These are phyloP conservation scores for Alternaria tenuissima DNA, from an alignment of 2,329 filamentous ascomycete genomes.

Conservation along the genomic window DNA sequence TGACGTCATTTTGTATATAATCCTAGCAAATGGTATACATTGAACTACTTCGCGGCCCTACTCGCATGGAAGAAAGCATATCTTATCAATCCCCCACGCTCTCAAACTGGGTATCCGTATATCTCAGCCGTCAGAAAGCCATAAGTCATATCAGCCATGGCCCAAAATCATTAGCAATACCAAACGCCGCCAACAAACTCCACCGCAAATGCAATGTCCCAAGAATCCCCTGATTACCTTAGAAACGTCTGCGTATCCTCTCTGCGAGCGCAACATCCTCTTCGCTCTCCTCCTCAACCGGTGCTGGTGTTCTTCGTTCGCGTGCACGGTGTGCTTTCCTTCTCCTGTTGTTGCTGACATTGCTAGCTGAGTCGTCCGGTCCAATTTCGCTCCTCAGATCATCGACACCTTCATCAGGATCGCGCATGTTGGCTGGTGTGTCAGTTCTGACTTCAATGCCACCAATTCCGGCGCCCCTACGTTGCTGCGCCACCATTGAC, in stretches of 20 bases:
- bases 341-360: conserved; percentile 76
- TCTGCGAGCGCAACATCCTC: conserved; percentile 37
- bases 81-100: conserved; percentile 10
- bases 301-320: conserved; percentile 75
- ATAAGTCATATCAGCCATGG: conserved; percentile 25
- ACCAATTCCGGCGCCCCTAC: conserved; percentile 57
- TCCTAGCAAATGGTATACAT: conserved; percentile 11
- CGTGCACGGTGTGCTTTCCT: conserved; percentile 72
- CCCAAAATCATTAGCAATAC: conserved; percentile 6
- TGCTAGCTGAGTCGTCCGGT: conserved; percentile 82
- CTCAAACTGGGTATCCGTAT: conserved; percentile 38
- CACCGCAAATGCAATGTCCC: conserved; percentile 11
- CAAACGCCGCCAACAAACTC: conserved; percentile 16
- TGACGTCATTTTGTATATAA: conserved; percentile 8
- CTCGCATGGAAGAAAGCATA: conserved; percentile 4
- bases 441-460: conserved; percentile 56
- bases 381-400: conserved; percentile 63
- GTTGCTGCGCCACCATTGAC: conserved; percentile 67
- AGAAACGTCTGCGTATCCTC: conserved; percentile 39
- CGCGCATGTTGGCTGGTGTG: conserved; percentile 55
- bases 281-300: conserved; percentile 66
- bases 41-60: conserved; percentile 9
- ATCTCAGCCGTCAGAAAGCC: conserved; percentile 32
- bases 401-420: conserved; percentile 48
- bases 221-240: conserved; percentile 6